Conservation (phyloP, 2,329 filamentous ascomycete species). For the Nemania serpens region DNA sequence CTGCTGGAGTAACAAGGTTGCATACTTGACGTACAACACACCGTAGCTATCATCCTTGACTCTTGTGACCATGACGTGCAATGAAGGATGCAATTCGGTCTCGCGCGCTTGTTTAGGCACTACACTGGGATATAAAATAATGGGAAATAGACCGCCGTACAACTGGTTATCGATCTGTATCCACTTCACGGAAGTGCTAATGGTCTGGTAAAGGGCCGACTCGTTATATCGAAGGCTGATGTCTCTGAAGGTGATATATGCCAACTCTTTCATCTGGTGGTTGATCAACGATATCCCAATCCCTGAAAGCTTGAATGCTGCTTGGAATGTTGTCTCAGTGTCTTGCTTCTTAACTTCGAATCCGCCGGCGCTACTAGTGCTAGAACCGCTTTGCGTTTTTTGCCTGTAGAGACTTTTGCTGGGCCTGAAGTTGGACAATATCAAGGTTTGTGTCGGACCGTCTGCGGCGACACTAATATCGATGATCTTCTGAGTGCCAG, state of each 20-base stretch:
- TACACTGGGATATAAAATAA: slow-evolving; percentile 95
- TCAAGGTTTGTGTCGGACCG: slow-evolving; percentile 91
- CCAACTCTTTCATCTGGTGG: slow-evolving; percentile 84
- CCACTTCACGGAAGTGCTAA: slow-evolving; percentile 94
- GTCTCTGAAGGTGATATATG: slow-evolving; percentile 91
- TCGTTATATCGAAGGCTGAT: slow-evolving; percentile 91
- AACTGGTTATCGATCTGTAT: slow-evolving; percentile 98
- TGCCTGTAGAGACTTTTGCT: slow-evolving; percentile 87
- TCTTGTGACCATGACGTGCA: slow-evolving; percentile 87
- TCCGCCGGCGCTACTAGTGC: slow-evolving; percentile 63
- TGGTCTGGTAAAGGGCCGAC: slow-evolving; percentile 89
- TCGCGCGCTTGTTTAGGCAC: slow-evolving; percentile 97
- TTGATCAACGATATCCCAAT: slow-evolving; percentile 95
- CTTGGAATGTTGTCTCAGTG: slow-evolving; percentile 84
- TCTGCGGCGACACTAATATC: slow-evolving; percentile 96
- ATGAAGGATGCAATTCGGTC: slow-evolving; percentile 92
- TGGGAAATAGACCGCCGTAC: slow-evolving; percentile 97
- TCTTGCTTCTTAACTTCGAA: slow-evolving; percentile 96
- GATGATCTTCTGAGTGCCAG: slow-evolving; percentile 80
- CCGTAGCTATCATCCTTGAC: slow-evolving; percentile 99
- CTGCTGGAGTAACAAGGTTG: slow-evolving; percentile 89
- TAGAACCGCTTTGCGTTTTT: slow-evolving; percentile 58
- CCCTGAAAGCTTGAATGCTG: slow-evolving; percentile 84
- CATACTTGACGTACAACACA: slow-evolving; percentile 98
- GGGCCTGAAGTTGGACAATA: slow-evolving; percentile 89